These are phyloP conservation scores for Podaxis carcinomalis DNA, from an alignment of 768 basidiomycete genomes.

Conservation along the genomic window DNA sequence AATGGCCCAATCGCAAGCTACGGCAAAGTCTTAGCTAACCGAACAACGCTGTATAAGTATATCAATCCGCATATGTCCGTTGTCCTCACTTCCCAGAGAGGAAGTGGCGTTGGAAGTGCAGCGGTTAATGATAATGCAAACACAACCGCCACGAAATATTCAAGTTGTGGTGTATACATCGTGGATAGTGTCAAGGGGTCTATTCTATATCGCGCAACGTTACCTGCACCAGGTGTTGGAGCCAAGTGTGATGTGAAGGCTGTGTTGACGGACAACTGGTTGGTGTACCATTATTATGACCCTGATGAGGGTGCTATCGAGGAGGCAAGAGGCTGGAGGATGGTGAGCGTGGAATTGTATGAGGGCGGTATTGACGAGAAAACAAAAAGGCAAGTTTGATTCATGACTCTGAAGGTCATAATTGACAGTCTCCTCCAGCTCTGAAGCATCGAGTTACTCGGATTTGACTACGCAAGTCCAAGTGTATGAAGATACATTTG, in stretches of 20 bases:
- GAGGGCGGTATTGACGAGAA: slow-evolving; percentile 76
- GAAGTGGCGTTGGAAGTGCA: background rate
- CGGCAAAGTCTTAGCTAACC: slow-evolving; percentile 83
- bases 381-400: slow-evolving; percentile 55
- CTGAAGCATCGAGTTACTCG: slow-evolving; percentile 43
- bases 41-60: slow-evolving; percentile 91
- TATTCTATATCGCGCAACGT: slow-evolving; percentile 58
- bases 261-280: slow-evolving; percentile 83
- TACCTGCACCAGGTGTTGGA: slow-evolving; percentile 33
- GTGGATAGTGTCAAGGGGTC: slow-evolving; percentile 80
- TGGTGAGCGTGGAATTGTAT: slow-evolving; percentile 87
- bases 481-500: slow-evolving; percentile 38
- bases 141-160: slow-evolving; percentile 19
- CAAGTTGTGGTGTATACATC: slow-evolving; percentile 62
- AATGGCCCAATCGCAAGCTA: slow-evolving; percentile 64
- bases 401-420: background rate
- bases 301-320: slow-evolving; percentile 41
- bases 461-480: slow-evolving; percentile 60
- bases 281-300: slow-evolving; percentile 86
- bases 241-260: slow-evolving; percentile 63
- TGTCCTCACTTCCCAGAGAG: slow-evolving; percentile 43
- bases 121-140: background rate
- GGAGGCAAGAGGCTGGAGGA: slow-evolving; percentile 59
- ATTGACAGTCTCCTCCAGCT: slow-evolving; percentile 23
- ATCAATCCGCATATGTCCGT: slow-evolving; percentile 78